Percentiles rank a stretch among this genome's conserved stretches.
Conservation (phyloP, 2,329 filamentous ascomycete species). For the Aspergillus chevalieri region DNA sequence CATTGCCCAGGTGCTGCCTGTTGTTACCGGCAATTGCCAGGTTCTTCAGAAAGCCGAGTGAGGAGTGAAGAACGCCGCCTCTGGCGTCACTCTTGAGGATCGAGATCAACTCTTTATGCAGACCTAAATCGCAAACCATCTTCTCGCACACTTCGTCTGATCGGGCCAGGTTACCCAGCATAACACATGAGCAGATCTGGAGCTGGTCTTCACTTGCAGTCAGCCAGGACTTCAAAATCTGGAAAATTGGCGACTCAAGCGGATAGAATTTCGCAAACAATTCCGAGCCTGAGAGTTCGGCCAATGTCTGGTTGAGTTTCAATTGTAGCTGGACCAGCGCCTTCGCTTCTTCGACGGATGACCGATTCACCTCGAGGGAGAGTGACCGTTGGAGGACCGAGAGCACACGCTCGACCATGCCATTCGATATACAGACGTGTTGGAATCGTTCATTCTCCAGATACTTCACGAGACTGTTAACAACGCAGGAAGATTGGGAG, state of each 20-base stretch:
- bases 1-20: slow-evolving; percentile 30
- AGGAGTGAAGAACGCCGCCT: slow-evolving; percentile 39
- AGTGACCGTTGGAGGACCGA: slow-evolving; percentile 28
- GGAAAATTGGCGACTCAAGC: slow-evolving; percentile 30
- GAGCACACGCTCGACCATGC: slow-evolving; percentile 27
- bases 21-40: slow-evolving; percentile 41
- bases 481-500: slow-evolving; percentile 26
- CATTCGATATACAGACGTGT: slow-evolving; percentile 26
- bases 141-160: slow-evolving; percentile 37
- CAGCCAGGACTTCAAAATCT: slow-evolving; percentile 37
- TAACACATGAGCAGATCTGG: slow-evolving; percentile 41
- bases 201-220: slow-evolving; percentile 35
- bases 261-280: slow-evolving; percentile 35
- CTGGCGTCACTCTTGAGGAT: slow-evolving; percentile 34
- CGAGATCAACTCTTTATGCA: slow-evolving; percentile 36
- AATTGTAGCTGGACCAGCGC: slow-evolving; percentile 29
- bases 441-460: slow-evolving; percentile 36
- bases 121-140: slow-evolving; percentile 34
- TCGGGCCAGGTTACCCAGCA: slow-evolving; percentile 44
- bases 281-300: slow-evolving; percentile 35
- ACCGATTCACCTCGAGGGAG: slow-evolving; percentile 17
- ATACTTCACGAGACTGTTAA: slow-evolving; percentile 28
- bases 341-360: slow-evolving; percentile 29
- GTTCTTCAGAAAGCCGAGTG: slow-evolving; percentile 44
- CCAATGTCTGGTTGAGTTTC: slow-evolving; percentile 36